Evolutionary conservation across 23 red algal genomes (phyloP).

Genomic region (Chondrus crispus): DNA sequence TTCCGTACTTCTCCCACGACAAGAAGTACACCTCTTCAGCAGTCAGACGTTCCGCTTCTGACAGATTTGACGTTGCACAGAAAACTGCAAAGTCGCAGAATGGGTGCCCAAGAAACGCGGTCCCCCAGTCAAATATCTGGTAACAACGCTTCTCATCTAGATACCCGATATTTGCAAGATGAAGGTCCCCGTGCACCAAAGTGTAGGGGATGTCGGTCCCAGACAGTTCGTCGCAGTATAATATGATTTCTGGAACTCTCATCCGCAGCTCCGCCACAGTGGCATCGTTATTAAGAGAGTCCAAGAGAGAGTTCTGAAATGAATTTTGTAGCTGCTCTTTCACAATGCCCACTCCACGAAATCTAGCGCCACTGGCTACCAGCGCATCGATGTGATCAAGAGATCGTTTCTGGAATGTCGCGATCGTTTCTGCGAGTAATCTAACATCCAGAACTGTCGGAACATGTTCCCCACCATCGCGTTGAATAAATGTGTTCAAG

Average conservation of each 20-base stretch:
- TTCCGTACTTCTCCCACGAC: neutral
- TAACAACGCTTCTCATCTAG: neutral
- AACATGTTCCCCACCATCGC: neutral
- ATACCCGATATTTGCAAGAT: neutral
- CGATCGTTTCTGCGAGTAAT: neutral
- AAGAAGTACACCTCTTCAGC: conserved; percentile 6
- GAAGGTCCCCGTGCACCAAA: conserved; percentile 18
- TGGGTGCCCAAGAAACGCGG: conserved; percentile 20
- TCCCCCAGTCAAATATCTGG: conserved; percentile 16
- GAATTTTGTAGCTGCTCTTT: neutral
- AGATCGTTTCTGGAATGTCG: neutral
- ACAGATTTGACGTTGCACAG: neutral
- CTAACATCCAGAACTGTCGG: neutral
- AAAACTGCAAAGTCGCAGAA: conserved; percentile 29
- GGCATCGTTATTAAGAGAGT: neutral
- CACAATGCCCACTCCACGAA: neutral
- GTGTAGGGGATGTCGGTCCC: neutral
- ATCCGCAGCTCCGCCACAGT: neutral
- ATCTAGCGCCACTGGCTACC: neutral
- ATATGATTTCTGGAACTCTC: neutral
- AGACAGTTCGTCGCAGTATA: neutral
- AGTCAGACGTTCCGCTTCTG: neutral
- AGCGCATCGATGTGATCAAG: neutral
- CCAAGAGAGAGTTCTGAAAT: neutral
- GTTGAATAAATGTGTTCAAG: neutral